phyloP scores from a whole-genome alignment of 371 early-diverging fungal species.

The Sporodiniella umbellata region DNA sequence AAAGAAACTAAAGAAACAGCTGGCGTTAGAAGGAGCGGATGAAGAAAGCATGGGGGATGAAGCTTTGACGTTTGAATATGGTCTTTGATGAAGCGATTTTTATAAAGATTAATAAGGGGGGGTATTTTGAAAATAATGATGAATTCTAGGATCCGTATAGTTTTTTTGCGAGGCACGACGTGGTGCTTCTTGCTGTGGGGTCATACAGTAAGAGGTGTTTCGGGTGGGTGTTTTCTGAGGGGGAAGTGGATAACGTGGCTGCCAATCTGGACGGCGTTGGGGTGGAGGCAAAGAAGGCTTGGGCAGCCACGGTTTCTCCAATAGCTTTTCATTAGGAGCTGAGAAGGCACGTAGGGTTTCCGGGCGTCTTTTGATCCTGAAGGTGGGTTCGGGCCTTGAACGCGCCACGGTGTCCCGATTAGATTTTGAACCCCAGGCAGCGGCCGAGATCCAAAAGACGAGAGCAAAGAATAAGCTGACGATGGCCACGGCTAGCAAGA shows the following conservation, averaged over 20 bases:
- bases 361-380: no score
- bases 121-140: conserved; percentile 23
- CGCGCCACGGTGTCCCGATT: background rate
- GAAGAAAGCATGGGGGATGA: conserved; percentile 27
- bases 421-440: conserved; percentile 6
- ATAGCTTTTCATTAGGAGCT: no score
- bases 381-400: background rate
- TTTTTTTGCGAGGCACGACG: no score
- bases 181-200: conserved; percentile 10
- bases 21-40: conserved; percentile 1
- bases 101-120: no score
- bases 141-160: no score
- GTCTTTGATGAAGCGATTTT: conserved; percentile 11
- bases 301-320: no score
- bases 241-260: background rate
- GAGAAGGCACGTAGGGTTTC: no score
- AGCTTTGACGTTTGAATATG: conserved; percentile 25
- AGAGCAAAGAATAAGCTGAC: conserved; percentile 14
- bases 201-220: conserved; percentile 15
- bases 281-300: conserved; percentile 6
- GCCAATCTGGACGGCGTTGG: background rate
- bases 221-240: conserved; percentile 13
- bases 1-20: conserved; percentile 3
- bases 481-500: conserved; percentile 24
- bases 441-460: conserved; percentile 14